Evolutionary conservation across 805 yeast species (phyloP).

Genomic region (Komagataella mondaviorum): DNA sequence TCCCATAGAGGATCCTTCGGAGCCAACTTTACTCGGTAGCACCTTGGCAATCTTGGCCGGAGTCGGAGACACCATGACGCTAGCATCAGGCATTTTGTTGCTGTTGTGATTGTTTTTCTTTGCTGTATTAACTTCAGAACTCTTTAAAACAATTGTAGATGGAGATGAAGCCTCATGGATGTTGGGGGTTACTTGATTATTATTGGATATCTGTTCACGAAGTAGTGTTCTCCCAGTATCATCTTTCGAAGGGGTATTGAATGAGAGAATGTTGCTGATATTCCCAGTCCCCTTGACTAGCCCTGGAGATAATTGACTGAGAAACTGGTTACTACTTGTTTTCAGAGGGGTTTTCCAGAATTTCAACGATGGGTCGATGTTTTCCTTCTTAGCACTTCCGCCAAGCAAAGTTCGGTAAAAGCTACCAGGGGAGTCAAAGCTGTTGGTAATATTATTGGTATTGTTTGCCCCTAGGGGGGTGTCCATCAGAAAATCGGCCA

Average conservation of each 20-base stretch:
- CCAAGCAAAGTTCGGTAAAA: slow-evolving; percentile 1
- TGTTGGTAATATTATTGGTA: neutral
- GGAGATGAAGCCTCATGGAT: slow-evolving; percentile 15
- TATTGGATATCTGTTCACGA: slow-evolving; percentile 1
- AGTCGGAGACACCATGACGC: slow-evolving; percentile 1
- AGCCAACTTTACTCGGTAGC: neutral
- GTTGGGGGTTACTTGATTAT: neutral
- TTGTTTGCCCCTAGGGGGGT: neutral
- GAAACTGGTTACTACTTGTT: neutral
- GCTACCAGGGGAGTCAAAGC: slow-evolving; percentile 1
- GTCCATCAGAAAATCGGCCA: slow-evolving; percentile 2
- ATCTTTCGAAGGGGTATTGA: neutral
- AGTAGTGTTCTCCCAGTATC: neutral
- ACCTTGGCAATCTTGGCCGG: slow-evolving; percentile 1
- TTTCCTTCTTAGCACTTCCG: neutral
- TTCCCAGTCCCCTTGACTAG: neutral
- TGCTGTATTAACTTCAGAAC: slow-evolving; percentile 7
- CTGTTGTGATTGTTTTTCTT: neutral
- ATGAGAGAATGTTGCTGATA: neutral
- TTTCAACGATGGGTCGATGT: neutral
- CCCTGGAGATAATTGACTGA: neutral
- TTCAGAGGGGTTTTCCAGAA: neutral
- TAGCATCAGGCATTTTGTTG: neutral
- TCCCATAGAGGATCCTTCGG: slow-evolving; percentile 5
- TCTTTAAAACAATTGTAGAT: slow-evolving; percentile 17